phyloP scores from a whole-genome alignment of 2,329 filamentous ascomycete genomes.

The Ophiostoma pallidulum region DNA sequence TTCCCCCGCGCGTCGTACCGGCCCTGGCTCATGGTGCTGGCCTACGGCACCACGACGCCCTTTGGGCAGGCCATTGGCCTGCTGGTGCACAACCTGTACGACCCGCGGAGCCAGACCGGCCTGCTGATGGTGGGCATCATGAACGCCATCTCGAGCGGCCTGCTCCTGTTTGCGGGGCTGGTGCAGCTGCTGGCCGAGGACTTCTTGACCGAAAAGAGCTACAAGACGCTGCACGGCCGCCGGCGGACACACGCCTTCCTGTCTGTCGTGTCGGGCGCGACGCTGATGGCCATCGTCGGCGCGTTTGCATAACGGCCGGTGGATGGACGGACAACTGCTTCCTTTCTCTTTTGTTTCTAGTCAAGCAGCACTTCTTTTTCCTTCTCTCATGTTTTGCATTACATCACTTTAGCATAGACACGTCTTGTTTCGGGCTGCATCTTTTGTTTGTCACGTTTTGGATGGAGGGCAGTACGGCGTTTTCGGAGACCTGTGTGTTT shows the following conservation, averaged over 20 bases:
- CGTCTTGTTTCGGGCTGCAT: too few relatives aligned
- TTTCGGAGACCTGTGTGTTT: too few relatives aligned
- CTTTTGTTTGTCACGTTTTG: too few relatives aligned
- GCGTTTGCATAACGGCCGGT: conserved; percentile 53
- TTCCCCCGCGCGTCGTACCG: conserved; percentile 65
- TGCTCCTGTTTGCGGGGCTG: conserved; percentile 72
- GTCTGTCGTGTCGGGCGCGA: conserved; percentile 53
- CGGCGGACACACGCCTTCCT: conserved; percentile 53
- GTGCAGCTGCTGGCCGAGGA: conserved; percentile 82
- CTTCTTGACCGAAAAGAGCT: conserved; percentile 68
- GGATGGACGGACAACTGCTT: too few relatives aligned
- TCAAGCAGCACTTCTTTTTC: background rate
- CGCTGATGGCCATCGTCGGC: conserved; percentile 62
- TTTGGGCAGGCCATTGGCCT: conserved; percentile 77
- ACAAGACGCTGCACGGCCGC: conserved; percentile 53
- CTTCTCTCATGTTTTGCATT: too few relatives aligned
- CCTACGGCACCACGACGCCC: conserved; percentile 69
- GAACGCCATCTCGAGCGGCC: conserved; percentile 73
- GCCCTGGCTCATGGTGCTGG: conserved; percentile 75
- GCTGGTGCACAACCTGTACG: conserved; percentile 67
- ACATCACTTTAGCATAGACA: too few relatives aligned
- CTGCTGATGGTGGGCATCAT: conserved; percentile 77
- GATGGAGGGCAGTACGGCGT: too few relatives aligned
- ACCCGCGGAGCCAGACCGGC: conserved; percentile 65
- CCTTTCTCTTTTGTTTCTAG: background rate